Evolutionary conservation across 805 yeast genomes (phyloP), one percentile per base, ranked within the genome.

Genomic region (Myxozyma nipponensis): DNA sequence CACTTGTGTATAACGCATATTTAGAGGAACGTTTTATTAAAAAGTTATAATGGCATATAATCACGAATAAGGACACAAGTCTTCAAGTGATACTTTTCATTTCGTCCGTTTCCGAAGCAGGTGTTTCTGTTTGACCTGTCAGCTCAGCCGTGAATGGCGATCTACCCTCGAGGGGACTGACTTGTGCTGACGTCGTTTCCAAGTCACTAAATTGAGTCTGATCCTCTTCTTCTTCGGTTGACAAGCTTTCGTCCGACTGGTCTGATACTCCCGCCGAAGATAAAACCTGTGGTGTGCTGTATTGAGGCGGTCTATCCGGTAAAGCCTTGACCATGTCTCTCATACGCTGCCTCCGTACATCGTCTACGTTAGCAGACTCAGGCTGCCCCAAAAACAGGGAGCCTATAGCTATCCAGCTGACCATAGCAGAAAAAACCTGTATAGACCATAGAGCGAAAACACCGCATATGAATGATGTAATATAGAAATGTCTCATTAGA

Each of bases 381-480:
- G 6, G 15, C 38, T 17, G 19, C 38, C 19, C 6, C 38, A 5
- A 18, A 10, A 13, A 35, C 17, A 5, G 38, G 15, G 15, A 5
- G 17, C 32, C 35, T n/a, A 21, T 32, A 5, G 18, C 13, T 15
- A 19, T 39, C 57, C 57, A 53, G 9, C 43, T 40, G 32, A 46
- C 5, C 19, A 24, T 30, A n/a, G 54, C 50, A 9, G 54, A 43
- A 7, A 46, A 32, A 32, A 56, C 44, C 41, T 63, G 66, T n/a
- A 61, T 49, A 17, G 39, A 46, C 69, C 69, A 66, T 42, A 66
- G 57, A 21, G 57, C 19, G 6, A 49, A 35, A 3, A 63, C 62
- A 5, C 64, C 67, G 19, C 62, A 34, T 2, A 62, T 22, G 40
- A 63, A 63, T 24, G 59, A 47, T 2, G 53, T 30, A 17, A 61